phyloP scores from a whole-genome alignment of 169 alveolate species.

The Plasmodium cynomolgi region DNA sequence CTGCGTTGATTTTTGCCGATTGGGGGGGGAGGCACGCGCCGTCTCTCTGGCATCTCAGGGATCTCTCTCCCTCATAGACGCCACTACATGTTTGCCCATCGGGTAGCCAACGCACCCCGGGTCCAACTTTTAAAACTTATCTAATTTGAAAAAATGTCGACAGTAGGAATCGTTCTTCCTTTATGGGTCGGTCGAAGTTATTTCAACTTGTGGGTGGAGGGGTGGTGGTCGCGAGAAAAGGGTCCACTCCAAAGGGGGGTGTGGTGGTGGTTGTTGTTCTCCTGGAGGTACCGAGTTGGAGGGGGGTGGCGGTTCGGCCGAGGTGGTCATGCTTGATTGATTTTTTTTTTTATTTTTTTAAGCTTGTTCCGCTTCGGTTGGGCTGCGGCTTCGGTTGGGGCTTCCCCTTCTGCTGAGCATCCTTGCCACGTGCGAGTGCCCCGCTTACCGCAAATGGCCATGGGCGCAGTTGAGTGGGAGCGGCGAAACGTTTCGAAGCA shows the following conservation, averaged over 20 bases:
- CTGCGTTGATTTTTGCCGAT: background rate
- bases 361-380: background rate
- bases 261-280: background rate
- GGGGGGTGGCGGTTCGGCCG: background rate
- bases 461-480: too few relatives aligned
- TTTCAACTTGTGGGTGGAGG: too few relatives aligned
- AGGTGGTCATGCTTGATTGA: background rate
- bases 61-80: too few relatives aligned
- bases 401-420: too few relatives aligned
- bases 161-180: background rate
- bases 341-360: background rate
- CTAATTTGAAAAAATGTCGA: background rate
- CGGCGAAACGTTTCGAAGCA: too few relatives aligned
- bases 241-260: too few relatives aligned
- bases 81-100: background rate
- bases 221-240: too few relatives aligned
- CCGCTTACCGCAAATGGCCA: too few relatives aligned
- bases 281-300: background rate
- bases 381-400: background rate
- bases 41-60: background rate
- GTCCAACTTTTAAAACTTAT: background rate
- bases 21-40: background rate
- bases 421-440: too few relatives aligned
- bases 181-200: background rate
- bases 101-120: background rate